Evolutionary conservation across 129 eudicot species (phyloP).

Genomic region (Artemisia argyi): DNA sequence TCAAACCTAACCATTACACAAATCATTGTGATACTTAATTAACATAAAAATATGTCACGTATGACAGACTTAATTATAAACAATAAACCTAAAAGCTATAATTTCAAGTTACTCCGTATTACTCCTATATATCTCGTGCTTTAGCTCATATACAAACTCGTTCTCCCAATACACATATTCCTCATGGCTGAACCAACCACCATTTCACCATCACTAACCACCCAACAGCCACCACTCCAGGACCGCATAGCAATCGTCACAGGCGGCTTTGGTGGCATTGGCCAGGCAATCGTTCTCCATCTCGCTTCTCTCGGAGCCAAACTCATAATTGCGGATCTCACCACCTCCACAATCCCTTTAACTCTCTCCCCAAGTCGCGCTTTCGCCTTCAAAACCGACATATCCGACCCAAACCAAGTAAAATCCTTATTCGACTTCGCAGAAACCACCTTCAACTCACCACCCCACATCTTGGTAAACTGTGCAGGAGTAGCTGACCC

Average conservation of each 20-base stretch:
- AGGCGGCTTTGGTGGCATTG: slow-evolving; percentile 3
- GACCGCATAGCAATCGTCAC: slow-evolving; percentile 6
- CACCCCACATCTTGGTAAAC: background rate
- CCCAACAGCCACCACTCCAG: background rate
- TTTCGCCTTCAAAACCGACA: background rate
- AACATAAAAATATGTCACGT: too few species aligned
- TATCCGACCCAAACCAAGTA: slow-evolving; percentile 6
- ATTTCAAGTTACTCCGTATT: too few species aligned
- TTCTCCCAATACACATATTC: too few species aligned
- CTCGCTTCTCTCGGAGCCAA: slow-evolving; percentile 2
- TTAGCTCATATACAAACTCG: too few species aligned
- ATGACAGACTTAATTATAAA: too few species aligned
- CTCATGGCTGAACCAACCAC: slow-evolving; percentile 1
- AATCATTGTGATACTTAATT: too few species aligned
- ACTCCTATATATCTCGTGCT: too few species aligned
- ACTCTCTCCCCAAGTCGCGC: background rate
- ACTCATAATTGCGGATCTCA: background rate
- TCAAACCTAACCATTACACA: too few species aligned
- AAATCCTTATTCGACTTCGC: slow-evolving; percentile 1
- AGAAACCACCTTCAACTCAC: background rate
- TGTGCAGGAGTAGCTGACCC: background rate
- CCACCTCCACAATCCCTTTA: background rate
- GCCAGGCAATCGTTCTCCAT: background rate
- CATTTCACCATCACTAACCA: background rate
- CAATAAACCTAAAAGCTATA: too few species aligned